Evolutionary conservation across 1,284 basidiomycete species (phyloP), one percentile per base, ranked within the genome.

Genomic region (Vanrija pseudolonga): DNA sequence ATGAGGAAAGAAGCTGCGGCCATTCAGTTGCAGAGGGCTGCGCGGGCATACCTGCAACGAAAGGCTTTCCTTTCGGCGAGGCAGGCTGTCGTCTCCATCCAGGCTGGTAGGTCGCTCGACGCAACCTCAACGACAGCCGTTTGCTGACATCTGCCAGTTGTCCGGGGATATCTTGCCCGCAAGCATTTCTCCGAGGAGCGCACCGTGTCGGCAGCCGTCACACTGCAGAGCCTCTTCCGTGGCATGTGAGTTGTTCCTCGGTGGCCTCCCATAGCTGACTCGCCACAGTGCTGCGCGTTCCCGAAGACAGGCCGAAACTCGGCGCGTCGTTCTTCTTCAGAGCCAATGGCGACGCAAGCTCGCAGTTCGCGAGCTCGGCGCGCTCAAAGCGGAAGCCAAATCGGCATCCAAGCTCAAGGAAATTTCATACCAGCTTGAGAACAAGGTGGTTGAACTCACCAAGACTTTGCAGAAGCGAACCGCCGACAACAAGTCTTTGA

Each of bases 341-440:
- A 94, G 90, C 19, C 94, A 91, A 69, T 81, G 95, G 57, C 89
- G 96, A 50, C 89, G 95, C 26, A 86, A 90, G 42, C 78, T 90
- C 47, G 96, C 96, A 26, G 85, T 87, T 59, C 88, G 86, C 63
- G 86, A 97, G 72, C 84, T 98, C 54, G 87, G 87, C 63, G 81
- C 80, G 6, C 84, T 98, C 59, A 87, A 85, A 68, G 83, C 86
- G 23, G 96, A 98, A 76, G 96, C 96, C 22, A 90, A 93, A 51
- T 98, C 95, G 0, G 95, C 95, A 28, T 89, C 89, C 63, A 97
- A 96, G 75, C 96, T 96, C 84, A 97, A 98, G 78, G 96, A 98
- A 78, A 97, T 97, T 62, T 98, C 96, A 0, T 98, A 98, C 75
- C 86, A 85, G 66, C 82, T 99, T 57, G 96, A 99, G 80, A 98